Evolutionary conservation across 805 yeast genomes (phyloP), one percentile per base, ranked within the genome.

Genomic region (Suhomyces xylopsoci): DNA sequence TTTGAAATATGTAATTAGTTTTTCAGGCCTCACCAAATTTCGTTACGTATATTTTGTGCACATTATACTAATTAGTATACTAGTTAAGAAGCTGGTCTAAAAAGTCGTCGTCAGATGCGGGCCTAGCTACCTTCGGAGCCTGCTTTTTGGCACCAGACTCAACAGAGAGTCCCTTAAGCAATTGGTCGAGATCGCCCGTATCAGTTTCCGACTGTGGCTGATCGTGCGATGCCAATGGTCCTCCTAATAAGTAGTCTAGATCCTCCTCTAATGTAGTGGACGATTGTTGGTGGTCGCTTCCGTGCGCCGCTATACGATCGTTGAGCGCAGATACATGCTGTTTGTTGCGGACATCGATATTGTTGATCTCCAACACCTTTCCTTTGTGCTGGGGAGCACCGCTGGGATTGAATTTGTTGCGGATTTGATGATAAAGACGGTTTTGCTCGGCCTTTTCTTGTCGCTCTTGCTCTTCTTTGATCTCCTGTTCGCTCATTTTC

Each of bases 321-420:
- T 40, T 32, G 7, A 52, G 36, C 14, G 46, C 51, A 10, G 34
- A 25, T 4, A 25, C 30, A 48, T 70, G 75, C 19, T 55, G 50
- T 7, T 45, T 52, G 24, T 47, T 47, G 28, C 9, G 5, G 8
- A 9, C 17, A 45, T 64, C 62, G 42, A 62, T 58, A 50, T 71
- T 75, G 55, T 75, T 68, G 53, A 75, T 64, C 44, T 74, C 78
- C 9, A 74, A 53, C 1, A 73, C 68, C 41, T 64, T 56, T 17
- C 65, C 32, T 7, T 45, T 32, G 12, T 40, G 46, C 20, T 14
- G 46, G 20, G 32, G 19, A 22, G 49, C 41, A 1, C 8, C 10
- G 7, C 28, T 34, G 38, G 42, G 34, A n/a, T 60, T 67, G 50
- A 71, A 73, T 51, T 60, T 69, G 26, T 44, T 49, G 51, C 65